These are phyloP conservation scores for Colletotrichum acutatum DNA, from an alignment of 2,329 filamentous ascomycete species.

Conservation along the genomic window DNA sequence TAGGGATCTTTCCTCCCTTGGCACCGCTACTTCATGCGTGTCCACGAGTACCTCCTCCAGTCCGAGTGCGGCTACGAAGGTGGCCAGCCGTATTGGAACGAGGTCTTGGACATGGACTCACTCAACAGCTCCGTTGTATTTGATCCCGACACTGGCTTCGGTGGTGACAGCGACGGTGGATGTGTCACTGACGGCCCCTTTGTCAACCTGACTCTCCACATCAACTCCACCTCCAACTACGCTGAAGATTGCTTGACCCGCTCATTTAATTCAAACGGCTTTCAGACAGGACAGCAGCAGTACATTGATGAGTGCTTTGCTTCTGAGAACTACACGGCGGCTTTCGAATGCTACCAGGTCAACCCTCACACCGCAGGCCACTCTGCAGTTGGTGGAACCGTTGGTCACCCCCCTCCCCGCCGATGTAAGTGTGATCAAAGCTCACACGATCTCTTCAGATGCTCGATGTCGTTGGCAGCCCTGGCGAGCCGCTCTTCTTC, in stretches of 20 bases:
- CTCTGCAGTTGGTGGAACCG: slow-evolving; percentile 29
- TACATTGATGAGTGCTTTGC: slow-evolving; percentile 28
- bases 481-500: slow-evolving; percentile 30
- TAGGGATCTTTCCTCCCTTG: slow-evolving; percentile 44
- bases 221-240: slow-evolving; percentile 17
- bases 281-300: slow-evolving; percentile 17
- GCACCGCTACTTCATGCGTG: slow-evolving; percentile 43
- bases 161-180: slow-evolving; percentile 6
- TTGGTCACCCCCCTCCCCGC: neutral
- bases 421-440: neutral
- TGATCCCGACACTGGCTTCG: slow-evolving; percentile 27
- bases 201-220: slow-evolving; percentile 25
- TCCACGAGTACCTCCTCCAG: slow-evolving; percentile 42
- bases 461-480: slow-evolving; percentile 25
- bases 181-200: slow-evolving; percentile 30
- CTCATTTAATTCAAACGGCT: slow-evolving; percentile 19
- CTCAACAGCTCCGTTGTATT: slow-evolving; percentile 19
- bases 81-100: slow-evolving; percentile 38
- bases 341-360: slow-evolving; percentile 22
- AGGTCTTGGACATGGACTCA: slow-evolving; percentile 19
- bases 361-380: slow-evolving; percentile 25
- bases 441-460: neutral
- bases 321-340: slow-evolving; percentile 16
- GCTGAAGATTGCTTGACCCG: slow-evolving; percentile 13
- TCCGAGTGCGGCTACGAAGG: slow-evolving; percentile 43